Percentiles rank a stretch among this genome's conserved stretches.
Conservation (phyloP, 140 eudicot genomes). For the Bidens hawaiensis region DNA sequence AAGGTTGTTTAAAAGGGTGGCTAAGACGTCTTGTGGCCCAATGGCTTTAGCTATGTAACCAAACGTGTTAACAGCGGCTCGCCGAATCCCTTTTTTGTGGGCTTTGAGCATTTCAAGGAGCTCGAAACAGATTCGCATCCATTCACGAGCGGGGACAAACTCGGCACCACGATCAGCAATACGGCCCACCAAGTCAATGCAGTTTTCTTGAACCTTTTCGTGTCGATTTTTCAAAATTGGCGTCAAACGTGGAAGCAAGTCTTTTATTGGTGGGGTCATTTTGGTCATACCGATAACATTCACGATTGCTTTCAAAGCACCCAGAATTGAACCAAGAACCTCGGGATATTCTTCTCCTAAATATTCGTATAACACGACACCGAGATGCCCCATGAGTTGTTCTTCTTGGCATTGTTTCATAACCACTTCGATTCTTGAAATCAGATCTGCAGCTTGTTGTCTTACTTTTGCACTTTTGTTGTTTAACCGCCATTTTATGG, state of each 20-base stretch:
- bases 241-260: slow-evolving; percentile 79
- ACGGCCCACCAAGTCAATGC: slow-evolving; percentile 88
- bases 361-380: slow-evolving; percentile 87
- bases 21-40: slow-evolving; percentile 96
- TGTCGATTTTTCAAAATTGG: slow-evolving; percentile 90
- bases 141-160: slow-evolving; percentile 93
- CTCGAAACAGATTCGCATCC: slow-evolving; percentile 99
- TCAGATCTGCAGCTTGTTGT: slow-evolving; percentile 89
- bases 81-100: slow-evolving; percentile 90
- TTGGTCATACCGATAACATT: slow-evolving; percentile 91
- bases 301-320: slow-evolving; percentile 88
- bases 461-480: slow-evolving; percentile 89
- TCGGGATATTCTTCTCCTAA: slow-evolving; percentile 95
- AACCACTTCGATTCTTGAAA: slow-evolving; percentile 81
- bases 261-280: slow-evolving; percentile 94
- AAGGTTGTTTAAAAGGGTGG: slow-evolving; percentile 81
- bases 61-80: slow-evolving; percentile 93
- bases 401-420: slow-evolving; percentile 93
- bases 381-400: slow-evolving; percentile 93
- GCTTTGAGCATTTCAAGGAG: slow-evolving; percentile 98
- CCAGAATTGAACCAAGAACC: slow-evolving; percentile 88
- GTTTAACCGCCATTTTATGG: slow-evolving; percentile 81
- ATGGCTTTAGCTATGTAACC: slow-evolving; percentile 97
- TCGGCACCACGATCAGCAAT: slow-evolving; percentile 98
- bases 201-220: slow-evolving; percentile 94